Evolutionary conservation across 805 yeast genomes (phyloP).

Genomic region (Scheffersomyces ergatensis): DNA sequence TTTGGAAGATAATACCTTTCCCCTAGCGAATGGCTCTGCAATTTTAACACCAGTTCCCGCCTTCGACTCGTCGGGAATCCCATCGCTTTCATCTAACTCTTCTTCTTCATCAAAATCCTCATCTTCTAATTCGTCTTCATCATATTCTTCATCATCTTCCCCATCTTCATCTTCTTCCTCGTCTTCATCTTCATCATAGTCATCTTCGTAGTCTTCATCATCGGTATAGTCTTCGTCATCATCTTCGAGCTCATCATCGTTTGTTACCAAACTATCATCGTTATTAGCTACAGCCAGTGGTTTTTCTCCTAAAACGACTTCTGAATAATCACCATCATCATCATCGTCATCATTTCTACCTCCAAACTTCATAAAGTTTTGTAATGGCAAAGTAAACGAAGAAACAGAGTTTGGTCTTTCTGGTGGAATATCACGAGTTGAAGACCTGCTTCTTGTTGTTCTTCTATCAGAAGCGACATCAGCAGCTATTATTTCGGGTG

Average conservation of each 20-base stretch:
- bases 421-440: constrained; percentile 3
- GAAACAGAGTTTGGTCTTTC: constrained; percentile 34
- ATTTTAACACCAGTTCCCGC: no score
- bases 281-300: constrained; percentile 11
- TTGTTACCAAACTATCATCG: constrained; percentile 26
- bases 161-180: constrained; percentile 13
- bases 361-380: constrained; percentile 38
- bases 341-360: constrained; percentile 25
- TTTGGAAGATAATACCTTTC: neutral
- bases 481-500: constrained; percentile 4
- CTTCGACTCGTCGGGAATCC: neutral
- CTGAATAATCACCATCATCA: constrained; percentile 25
- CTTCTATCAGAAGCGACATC: constrained; percentile 7
- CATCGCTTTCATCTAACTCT: constrained; percentile 10
- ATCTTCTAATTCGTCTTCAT: constrained; percentile 11
- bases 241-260: constrained; percentile 24
- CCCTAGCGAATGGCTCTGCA: neutral
- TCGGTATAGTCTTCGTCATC: constrained; percentile 28
- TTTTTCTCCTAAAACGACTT: constrained; percentile 4
- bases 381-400: constrained; percentile 40
- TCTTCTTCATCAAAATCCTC: constrained; percentile 11
- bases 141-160: constrained; percentile 13
- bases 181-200: constrained; percentile 11
- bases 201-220: constrained; percentile 19
- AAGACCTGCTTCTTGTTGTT: constrained; percentile 12